Evolutionary conservation across 495 filamentous ascomycete species (phyloP), one percentile per base, ranked within the genome.

Genomic region (Cladorrhinum samala): DNA sequence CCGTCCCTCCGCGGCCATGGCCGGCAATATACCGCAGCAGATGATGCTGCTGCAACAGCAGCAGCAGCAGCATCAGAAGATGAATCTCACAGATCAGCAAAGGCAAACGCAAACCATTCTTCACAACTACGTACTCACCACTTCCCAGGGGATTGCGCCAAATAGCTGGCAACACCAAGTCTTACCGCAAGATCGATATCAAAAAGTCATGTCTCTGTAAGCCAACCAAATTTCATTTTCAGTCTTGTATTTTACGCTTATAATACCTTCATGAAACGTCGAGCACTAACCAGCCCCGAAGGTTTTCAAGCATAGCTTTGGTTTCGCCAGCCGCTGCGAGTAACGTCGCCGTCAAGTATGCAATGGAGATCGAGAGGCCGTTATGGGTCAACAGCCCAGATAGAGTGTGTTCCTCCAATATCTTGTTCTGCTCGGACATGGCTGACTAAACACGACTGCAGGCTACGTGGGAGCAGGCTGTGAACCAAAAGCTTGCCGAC

Each of bases 11-110:
- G 71, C 72, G 69, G 69, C 73, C 53, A 77, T 77, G 74, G 73
- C 74, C 66, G 70, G 70, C 48, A 74, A 74, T 55, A 70, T 74
- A 56, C 66, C 62, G 55, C 67, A 60, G 62, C 59, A 66, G 43
- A 60, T 69, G 56, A 59, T 69, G 55, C 62, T 68, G 55, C 61
- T 65, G 53, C 62, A 69, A 24, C 67, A 66, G 43, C 64, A 63
- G 45, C 56, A 50, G 38, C 50, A 56, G 30, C 49, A 53, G 38
- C 63, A 59, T 16, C 60, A 67, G 17, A 62, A 63, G 45, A 63
- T 63, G 43, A 53, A 52, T 37, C 61, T 58, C 20, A 60, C 67
- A n/a, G 62, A 61, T 33, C 60, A 64, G 41, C 55, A 47, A 21
- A n/a, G n/a, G n/a, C 47, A 58, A 36, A 50, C 41, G 14, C 11